A percentile compares a stretch with the other conserved stretches of the same genome.
Evolutionary conservation across 371 early-diverging fungal species (phyloP).

Genomic region (Circinella minor): DNA sequence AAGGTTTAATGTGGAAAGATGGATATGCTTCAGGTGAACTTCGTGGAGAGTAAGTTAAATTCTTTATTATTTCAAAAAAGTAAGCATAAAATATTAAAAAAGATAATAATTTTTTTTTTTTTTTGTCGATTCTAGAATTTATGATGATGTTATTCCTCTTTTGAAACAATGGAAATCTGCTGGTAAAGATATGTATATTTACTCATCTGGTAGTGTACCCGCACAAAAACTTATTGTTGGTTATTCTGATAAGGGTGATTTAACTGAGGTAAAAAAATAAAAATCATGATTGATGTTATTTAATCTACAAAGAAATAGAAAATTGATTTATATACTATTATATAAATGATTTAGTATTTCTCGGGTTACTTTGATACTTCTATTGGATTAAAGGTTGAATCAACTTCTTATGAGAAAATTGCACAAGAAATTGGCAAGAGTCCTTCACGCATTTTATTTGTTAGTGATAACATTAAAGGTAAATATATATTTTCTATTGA

Average conservation of each 20-base stretch:
- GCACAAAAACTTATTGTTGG: slow-evolving; percentile 93
- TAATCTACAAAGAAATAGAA: no score
- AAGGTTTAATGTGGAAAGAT: slow-evolving; percentile 93
- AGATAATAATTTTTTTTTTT: no score
- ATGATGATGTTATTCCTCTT: slow-evolving; percentile 82
- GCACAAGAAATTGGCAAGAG: slow-evolving; percentile 62
- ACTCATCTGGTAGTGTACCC: slow-evolving; percentile 91
- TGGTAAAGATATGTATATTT: slow-evolving; percentile 81
- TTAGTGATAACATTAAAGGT: slow-evolving; percentile 88
- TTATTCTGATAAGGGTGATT: slow-evolving; percentile 82
- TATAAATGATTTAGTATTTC: slow-evolving; percentile 59
- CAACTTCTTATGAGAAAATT: slow-evolving; percentile 74
- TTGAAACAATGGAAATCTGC: slow-evolving; percentile 69
- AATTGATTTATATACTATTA: no score
- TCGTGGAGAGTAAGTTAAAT: slow-evolving; percentile 69
- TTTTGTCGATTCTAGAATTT: slow-evolving; percentile 59
- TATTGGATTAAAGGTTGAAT: slow-evolving; percentile 78
- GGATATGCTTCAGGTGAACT: slow-evolving; percentile 83
- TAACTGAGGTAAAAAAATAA: slow-evolving; percentile 58
- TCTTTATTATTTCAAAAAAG: not conserved
- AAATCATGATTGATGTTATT: not conserved
- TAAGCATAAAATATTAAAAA: not conserved
- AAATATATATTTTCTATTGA: slow-evolving; percentile 2
- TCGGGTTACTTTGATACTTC: slow-evolving; percentile 90
- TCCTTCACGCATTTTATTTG: slow-evolving; percentile 72